phyloP scores from a whole-genome alignment of 345 rosid genomes.

The Combretum micranthum region DNA sequence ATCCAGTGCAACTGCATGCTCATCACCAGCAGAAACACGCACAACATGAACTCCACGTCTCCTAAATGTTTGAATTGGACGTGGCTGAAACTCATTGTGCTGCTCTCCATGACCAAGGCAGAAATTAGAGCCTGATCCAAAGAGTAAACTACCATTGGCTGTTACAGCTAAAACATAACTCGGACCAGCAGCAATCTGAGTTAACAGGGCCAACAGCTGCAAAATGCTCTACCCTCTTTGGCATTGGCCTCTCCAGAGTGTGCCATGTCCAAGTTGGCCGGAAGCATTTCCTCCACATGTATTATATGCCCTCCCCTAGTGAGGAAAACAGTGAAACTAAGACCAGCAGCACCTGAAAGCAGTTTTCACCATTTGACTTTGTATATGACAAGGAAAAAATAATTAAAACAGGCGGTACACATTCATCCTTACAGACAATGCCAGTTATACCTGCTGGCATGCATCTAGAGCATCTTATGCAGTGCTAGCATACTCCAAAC shows the following conservation, averaged over 20 bases:
- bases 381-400: constrained; percentile 1
- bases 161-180: constrained; percentile 73
- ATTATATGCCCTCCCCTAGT: constrained; percentile 66
- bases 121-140: constrained; percentile 83
- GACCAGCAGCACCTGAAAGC: constrained; percentile 85
- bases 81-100: constrained; percentile 77
- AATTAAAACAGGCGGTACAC: too few species aligned
- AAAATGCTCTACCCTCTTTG: constrained; percentile 52
- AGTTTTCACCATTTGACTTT: constrained; percentile 9
- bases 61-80: constrained; percentile 62
- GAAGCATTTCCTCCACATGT: constrained; percentile 76
- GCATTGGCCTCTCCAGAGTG: constrained; percentile 65
- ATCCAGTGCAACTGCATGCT: constrained; percentile 93
- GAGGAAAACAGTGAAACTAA: constrained; percentile 77
- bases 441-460: neutral
- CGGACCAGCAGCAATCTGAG: constrained; percentile 86
- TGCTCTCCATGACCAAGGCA: constrained; percentile 99
- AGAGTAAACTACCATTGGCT: constrained; percentile 66
- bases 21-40: constrained; percentile 95
- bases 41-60: constrained; percentile 65
- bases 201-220: constrained; percentile 56
- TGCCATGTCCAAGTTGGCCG: constrained; percentile 96
- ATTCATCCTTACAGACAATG: neutral
- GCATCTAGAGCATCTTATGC: too few species aligned
- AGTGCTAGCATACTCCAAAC: too few species aligned